phyloP scores from a whole-genome alignment of 1,139 yeast species.

The Sugiyamaella novakii region DNA sequence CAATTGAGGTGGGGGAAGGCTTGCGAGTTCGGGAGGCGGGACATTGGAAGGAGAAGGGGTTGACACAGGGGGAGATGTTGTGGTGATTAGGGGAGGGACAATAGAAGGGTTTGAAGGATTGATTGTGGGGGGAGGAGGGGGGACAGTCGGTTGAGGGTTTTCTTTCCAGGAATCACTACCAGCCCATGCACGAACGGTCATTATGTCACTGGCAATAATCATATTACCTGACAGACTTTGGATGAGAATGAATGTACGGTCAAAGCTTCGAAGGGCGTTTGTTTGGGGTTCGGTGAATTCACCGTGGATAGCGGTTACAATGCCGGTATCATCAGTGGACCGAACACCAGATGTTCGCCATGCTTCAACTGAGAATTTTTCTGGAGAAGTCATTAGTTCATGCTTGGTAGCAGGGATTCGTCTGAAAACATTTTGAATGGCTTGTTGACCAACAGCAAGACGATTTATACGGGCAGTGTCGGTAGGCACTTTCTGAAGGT shows the following conservation, averaged over 20 bases:
- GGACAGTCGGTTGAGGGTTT: slow-evolving; percentile 24
- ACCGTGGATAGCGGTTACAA: slow-evolving; percentile 81
- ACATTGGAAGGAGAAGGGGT: slow-evolving; percentile 29
- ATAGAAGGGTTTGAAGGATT: slow-evolving; percentile 12
- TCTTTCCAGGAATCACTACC: slow-evolving; percentile 61
- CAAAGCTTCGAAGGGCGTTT: slow-evolving; percentile 69
- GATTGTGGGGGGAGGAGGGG: slow-evolving; percentile 30
- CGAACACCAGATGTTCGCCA: slow-evolving; percentile 52
- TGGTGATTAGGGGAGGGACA: slow-evolving; percentile 13
- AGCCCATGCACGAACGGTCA: slow-evolving; percentile 65
- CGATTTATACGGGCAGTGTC: slow-evolving; percentile 57
- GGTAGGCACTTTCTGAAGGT: slow-evolving; percentile 68
- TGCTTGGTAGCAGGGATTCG: slow-evolving; percentile 78
- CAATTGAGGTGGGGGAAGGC: slow-evolving; percentile 58
- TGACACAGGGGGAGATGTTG: slow-evolving; percentile 27
- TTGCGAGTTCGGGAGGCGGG: slow-evolving; percentile 32
- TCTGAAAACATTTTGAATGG: slow-evolving; percentile 61
- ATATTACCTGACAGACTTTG: slow-evolving; percentile 71
- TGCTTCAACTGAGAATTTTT: slow-evolving; percentile 73
- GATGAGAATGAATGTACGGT: slow-evolving; percentile 72
- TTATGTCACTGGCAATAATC: slow-evolving; percentile 81
- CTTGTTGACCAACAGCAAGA: slow-evolving; percentile 70
- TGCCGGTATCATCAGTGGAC: slow-evolving; percentile 67
- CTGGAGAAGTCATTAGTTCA: slow-evolving; percentile 61
- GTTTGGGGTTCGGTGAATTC: slow-evolving; percentile 66